Percentiles rank a stretch among this genome's conserved stretches.
These are phyloP conservation scores for Fusarium musae DNA, from an alignment of 2,329 filamentous ascomycete genomes.

Conservation along the genomic window DNA sequence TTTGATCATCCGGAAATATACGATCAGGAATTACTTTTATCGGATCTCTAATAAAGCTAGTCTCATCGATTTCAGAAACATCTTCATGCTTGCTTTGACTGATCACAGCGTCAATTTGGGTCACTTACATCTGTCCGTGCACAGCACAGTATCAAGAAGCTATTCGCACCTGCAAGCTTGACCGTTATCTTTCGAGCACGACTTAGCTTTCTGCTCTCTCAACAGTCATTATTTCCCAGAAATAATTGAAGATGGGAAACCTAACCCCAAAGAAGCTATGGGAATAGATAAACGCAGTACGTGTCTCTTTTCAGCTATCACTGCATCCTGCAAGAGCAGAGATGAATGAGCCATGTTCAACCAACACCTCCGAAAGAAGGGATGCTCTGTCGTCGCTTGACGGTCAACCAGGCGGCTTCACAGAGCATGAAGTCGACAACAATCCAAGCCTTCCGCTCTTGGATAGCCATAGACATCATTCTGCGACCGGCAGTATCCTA, in stretches of 20 bases:
- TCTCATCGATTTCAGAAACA: background rate
- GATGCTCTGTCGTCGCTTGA: background rate
- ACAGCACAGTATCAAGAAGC: background rate
- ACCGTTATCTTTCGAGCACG: background rate
- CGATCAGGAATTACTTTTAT: background rate
- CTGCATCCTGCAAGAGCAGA: background rate
- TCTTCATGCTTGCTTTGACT: background rate
- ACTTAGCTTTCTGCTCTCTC: background rate
- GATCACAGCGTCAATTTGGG: too few species aligned
- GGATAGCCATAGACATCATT: background rate
- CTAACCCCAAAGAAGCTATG: background rate
- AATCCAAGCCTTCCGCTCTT: constrained; percentile 22
- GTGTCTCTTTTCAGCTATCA: background rate
- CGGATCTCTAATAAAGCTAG: too few species aligned
- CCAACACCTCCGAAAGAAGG: background rate
- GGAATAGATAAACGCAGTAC: accelerated
- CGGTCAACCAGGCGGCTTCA: background rate
- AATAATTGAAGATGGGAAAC: background rate
- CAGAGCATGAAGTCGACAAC: background rate
- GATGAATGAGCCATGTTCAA: background rate
- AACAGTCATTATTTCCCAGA: background rate
- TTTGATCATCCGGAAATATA: background rate
- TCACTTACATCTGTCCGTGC: background rate
- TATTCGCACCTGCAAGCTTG: background rate
- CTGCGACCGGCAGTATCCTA: background rate